phyloP scores from a whole-genome alignment of 2,329 filamentous ascomycete genomes.

The Dendryphion nanum region DNA sequence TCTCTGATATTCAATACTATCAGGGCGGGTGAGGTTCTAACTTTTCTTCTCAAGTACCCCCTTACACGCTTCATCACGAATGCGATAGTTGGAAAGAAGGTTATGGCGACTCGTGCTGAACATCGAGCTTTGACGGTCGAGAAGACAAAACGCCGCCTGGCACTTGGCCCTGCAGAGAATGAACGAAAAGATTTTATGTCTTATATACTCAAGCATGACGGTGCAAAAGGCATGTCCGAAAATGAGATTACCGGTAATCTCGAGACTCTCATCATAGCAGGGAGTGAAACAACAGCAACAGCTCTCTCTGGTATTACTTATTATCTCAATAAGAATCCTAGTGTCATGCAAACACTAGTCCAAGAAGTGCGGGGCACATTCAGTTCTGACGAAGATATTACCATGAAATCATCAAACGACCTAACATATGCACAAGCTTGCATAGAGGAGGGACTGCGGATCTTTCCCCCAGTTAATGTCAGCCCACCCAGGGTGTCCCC shows the following conservation, averaged over 20 bases:
- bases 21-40: conserved; percentile 1
- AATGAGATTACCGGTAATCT: conserved; percentile 3
- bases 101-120: conserved; percentile 5
- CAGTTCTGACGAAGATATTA: conserved; percentile 5
- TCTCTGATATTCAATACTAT: background rate
- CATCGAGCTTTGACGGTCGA: conserved; percentile 3
- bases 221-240: conserved; percentile 1
- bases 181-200: background rate
- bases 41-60: background rate
- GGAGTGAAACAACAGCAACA: background rate
- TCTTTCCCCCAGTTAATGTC: conserved; percentile 5
- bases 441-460: conserved; percentile 23
- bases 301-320: background rate
- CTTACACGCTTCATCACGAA: background rate
- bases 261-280: background rate
- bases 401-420: background rate
- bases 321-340: background rate
- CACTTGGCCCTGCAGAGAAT: background rate
- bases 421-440: conserved; percentile 23
- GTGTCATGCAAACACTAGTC: background rate
- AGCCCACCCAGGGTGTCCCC: background rate
- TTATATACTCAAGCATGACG: conserved; percentile 1
- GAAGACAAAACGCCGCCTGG: background rate
- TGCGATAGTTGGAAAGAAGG: conserved; percentile 2
- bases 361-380: conserved; percentile 8